Evolutionary conservation across 1,284 basidiomycete genomes (phyloP).

Genomic region (Sanguinoderma infundibulare): DNA sequence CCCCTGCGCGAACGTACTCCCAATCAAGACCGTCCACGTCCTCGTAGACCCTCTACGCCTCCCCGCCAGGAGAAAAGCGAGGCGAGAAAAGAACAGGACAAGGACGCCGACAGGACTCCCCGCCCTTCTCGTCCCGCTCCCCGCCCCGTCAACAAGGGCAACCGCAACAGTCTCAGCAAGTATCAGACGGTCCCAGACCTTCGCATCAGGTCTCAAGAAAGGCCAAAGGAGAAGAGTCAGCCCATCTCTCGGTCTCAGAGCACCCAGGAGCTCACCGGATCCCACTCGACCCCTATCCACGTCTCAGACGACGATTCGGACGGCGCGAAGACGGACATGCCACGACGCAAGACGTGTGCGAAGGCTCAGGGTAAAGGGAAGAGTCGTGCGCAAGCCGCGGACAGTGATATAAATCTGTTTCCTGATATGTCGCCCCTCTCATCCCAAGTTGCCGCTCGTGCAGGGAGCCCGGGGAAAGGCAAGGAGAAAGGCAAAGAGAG

Average conservation of each 20-base stretch:
- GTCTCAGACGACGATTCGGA: constrained; percentile 8
- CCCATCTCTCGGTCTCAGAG: constrained; percentile 13
- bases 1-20: constrained; percentile 20
- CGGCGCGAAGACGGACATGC: background rate
- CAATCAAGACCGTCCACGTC: constrained; percentile 10
- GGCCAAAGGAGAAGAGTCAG: constrained; percentile 2
- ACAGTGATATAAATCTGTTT: constrained; percentile 4
- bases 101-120: constrained; percentile 20
- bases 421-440: constrained; percentile 4
- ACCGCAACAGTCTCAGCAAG: constrained; percentile 6
- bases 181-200: constrained; percentile 18
- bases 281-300: background rate
- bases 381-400: background rate
- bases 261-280: background rate
- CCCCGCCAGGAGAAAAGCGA: constrained; percentile 9
- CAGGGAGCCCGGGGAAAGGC: background rate
- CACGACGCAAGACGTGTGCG: constrained; percentile 3
- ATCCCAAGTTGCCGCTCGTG: background rate
- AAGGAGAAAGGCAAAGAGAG: constrained; percentile 10
- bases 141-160: constrained; percentile 20
- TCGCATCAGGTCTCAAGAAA: constrained; percentile 6
- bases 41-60: background rate
- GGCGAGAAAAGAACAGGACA: constrained; percentile 4
- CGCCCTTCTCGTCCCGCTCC: constrained; percentile 20
- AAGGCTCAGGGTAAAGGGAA: background rate